These are phyloP conservation scores for Athelia sp. DNA, from an alignment of 1,284 basidiomycete species.

Conservation along the genomic window DNA sequence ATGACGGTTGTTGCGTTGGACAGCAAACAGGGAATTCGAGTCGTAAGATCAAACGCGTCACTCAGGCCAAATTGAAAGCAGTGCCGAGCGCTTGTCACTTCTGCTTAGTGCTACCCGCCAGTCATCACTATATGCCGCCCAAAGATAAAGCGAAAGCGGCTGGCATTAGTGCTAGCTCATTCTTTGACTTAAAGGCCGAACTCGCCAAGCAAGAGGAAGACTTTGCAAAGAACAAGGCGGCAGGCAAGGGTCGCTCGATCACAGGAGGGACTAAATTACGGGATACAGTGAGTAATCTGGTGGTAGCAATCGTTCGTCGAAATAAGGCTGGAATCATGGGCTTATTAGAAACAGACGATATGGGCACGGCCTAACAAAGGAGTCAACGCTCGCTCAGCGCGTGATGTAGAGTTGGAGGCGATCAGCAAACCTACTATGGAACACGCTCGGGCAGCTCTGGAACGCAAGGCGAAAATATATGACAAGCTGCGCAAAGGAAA, in stretches of 20 bases:
- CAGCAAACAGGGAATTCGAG: no score
- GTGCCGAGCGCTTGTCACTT: no score
- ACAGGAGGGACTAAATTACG: constrained; percentile 55
- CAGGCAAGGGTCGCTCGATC: constrained; percentile 44
- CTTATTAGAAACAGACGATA: constrained; percentile 57
- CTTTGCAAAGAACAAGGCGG: constrained; percentile 52
- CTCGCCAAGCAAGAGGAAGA: constrained; percentile 64
- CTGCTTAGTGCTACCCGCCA: no score
- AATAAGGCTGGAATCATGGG: not conserved
- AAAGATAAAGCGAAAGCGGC: constrained; percentile 56
- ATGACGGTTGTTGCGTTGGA: no score
- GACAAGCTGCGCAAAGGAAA: constrained; percentile 79
- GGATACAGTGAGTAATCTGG: constrained; percentile 50
- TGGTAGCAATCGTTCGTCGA: not conserved
- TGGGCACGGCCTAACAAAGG: constrained; percentile 74
- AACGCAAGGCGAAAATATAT: constrained; percentile 81
- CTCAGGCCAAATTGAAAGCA: no score
- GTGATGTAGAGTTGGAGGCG: constrained; percentile 64
- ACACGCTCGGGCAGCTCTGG: constrained; percentile 59
- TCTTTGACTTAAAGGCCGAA: constrained; percentile 74
- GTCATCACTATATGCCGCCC: constrained; percentile 26
- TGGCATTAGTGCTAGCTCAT: constrained; percentile 64
- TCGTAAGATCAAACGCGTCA: not conserved
- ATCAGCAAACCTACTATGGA: constrained; percentile 66
- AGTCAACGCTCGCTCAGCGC: constrained; percentile 51